These are phyloP conservation scores for Wickerhamomyces strasburgensis DNA, from an alignment of 805 yeast species.

Conservation along the genomic window DNA sequence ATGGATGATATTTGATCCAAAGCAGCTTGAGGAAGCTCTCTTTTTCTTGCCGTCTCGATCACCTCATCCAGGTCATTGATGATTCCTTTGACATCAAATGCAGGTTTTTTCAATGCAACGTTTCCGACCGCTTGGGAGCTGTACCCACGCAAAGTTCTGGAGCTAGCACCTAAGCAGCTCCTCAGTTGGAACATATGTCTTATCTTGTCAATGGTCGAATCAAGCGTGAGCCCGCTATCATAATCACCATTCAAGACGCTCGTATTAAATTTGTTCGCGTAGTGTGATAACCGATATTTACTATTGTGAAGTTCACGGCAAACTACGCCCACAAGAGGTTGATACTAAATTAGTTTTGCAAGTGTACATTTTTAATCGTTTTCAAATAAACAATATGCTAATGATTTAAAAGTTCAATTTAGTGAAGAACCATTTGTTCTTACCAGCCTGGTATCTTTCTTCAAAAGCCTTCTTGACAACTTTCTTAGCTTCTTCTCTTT, in stretches of 20 bases:
- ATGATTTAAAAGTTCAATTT: slow-evolving; percentile 75
- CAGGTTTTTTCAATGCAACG: slow-evolving; percentile 25
- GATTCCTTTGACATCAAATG: slow-evolving; percentile 31
- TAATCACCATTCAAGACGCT: too few relatives aligned
- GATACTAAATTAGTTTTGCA: too few relatives aligned
- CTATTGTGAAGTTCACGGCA: too few relatives aligned
- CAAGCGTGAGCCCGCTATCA: too few relatives aligned
- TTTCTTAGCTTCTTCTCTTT: slow-evolving; percentile 98
- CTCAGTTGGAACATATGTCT: too few relatives aligned
- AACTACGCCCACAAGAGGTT: too few relatives aligned
- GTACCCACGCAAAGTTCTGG: background rate
- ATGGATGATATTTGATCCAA: slow-evolving; percentile 26
- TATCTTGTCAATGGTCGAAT: too few relatives aligned
- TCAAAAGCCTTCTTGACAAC: slow-evolving; percentile 98
- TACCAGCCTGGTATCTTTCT: slow-evolving; percentile 99
- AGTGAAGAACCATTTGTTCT: slow-evolving; percentile 99
- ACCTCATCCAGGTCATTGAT: slow-evolving; percentile 25
- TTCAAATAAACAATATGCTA: slow-evolving; percentile 9
- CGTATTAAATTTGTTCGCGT: too few relatives aligned
- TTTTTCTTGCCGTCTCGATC: slow-evolving; percentile 27
- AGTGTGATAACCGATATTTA: too few relatives aligned
- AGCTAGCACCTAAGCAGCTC: background rate
- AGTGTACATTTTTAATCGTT: background rate
- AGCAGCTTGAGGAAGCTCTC: slow-evolving; percentile 23
- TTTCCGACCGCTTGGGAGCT: slow-evolving; percentile 4